phyloP scores from a whole-genome alignment of 2,329 filamentous ascomycete species.

The Colletotrichum spinosum region DNA sequence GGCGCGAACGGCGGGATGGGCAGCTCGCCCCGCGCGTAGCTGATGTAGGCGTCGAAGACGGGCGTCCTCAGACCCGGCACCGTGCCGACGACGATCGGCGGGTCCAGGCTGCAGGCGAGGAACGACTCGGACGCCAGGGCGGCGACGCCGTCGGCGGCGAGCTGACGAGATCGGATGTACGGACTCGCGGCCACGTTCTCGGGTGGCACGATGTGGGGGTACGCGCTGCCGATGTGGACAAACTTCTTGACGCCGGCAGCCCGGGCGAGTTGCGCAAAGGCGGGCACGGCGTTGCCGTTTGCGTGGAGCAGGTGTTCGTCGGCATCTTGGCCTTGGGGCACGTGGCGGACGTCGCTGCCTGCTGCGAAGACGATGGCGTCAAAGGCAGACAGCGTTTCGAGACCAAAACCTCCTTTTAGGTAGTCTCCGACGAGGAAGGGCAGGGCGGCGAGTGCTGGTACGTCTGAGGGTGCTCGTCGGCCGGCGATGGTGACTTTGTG shows the following conservation, averaged over 20 bases:
- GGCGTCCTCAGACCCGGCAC: conserved; percentile 15
- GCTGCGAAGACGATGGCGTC: conserved; percentile 29
- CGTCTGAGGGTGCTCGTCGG: conserved; percentile 3
- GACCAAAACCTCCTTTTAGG: neutral
- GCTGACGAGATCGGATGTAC: conserved; percentile 25
- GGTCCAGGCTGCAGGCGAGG: conserved; percentile 22
- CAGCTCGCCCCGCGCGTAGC: conserved; percentile 17
- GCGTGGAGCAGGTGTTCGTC: conserved; percentile 17
- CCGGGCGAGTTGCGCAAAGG: conserved; percentile 9
- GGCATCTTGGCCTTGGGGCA: conserved; percentile 10
- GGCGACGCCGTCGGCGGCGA: conserved; percentile 6
- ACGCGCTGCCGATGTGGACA: conserved; percentile 26
- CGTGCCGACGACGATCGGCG: conserved; percentile 25
- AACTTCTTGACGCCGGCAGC: conserved; percentile 16
- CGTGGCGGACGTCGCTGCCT: conserved; percentile 28
- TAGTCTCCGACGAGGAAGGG: conserved; percentile 23
- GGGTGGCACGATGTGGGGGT: conserved; percentile 4
- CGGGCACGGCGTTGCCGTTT: conserved; percentile 21
- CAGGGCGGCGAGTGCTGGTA: neutral
- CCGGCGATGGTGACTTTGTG: conserved; percentile 22
- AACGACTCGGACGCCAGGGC: conserved; percentile 4
- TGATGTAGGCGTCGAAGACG: conserved; percentile 15
- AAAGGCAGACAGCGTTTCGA: neutral
- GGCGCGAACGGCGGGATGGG: conserved; percentile 7
- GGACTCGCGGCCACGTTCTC: neutral